Evolutionary conservation across 192 early-diverging fungal genomes (phyloP).

Genomic region (Oehlia diaphana): DNA sequence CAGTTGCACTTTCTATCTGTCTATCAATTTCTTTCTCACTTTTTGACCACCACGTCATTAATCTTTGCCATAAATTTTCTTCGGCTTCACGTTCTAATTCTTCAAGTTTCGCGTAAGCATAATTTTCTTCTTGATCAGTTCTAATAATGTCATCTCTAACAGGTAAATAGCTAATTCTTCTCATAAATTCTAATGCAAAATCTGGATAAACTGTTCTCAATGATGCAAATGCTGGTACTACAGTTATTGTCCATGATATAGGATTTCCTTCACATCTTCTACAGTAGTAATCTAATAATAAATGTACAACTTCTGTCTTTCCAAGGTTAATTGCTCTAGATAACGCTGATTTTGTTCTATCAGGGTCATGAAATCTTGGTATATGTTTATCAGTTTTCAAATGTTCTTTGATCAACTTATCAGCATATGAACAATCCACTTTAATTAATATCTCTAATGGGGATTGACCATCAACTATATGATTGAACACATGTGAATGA

Average conservation of each 20-base stretch:
- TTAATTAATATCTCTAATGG: constrained; percentile 20
- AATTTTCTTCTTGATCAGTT: constrained; percentile 9
- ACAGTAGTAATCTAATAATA: constrained; percentile 12
- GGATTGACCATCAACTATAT: constrained; percentile 14
- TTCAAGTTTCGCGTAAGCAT: constrained; percentile 11
- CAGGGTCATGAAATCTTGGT: constrained; percentile 9
- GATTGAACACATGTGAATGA: constrained; percentile 12
- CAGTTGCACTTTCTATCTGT: not conserved
- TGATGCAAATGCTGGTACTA: constrained; percentile 3
- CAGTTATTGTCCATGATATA: constrained; percentile 14
- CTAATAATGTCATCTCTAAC: constrained; percentile 6
- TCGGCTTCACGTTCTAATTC: constrained; percentile 4
- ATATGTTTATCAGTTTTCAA: constrained; percentile 17
- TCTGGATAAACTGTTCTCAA: constrained; percentile 14
- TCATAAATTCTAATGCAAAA: constrained; percentile 9
- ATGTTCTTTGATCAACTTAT: constrained; percentile 9
- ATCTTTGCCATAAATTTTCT: constrained; percentile 13
- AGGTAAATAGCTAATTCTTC: constrained; percentile 9
- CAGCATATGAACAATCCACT: constrained; percentile 8
- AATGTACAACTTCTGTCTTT: constrained; percentile 16
- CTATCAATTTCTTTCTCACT: not conserved
- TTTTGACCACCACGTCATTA: constrained; percentile 11
- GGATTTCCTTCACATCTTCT: constrained; percentile 11
- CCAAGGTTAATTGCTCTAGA: constrained; percentile 9
- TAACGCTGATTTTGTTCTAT: constrained; percentile 15